These are phyloP conservation scores for Leptographium wingfieldii DNA, from an alignment of 2,329 filamentous ascomycete species.

Conservation along the genomic window DNA sequence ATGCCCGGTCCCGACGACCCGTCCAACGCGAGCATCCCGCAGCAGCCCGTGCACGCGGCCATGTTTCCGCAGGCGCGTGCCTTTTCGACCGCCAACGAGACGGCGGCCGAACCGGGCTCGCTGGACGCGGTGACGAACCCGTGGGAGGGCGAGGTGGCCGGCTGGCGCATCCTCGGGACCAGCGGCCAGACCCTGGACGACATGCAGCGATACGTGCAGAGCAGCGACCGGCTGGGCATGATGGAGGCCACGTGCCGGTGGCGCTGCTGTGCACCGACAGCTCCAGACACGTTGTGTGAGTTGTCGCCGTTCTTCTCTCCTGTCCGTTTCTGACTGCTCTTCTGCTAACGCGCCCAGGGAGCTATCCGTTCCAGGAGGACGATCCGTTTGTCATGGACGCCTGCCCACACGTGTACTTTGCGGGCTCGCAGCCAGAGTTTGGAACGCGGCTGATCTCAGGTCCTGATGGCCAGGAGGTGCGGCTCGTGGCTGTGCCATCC, in stretches of 20 bases:
- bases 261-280: constrained; percentile 83
- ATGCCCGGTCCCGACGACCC: constrained; percentile 77
- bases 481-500: constrained; percentile 70
- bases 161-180: constrained; percentile 75
- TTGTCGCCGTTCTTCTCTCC: constrained; percentile 9
- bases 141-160: constrained; percentile 81
- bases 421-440: constrained; percentile 72
- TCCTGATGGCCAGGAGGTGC: constrained; percentile 54
- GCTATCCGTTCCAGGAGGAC: constrained; percentile 88
- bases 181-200: constrained; percentile 91
- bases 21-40: constrained; percentile 78
- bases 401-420: constrained; percentile 86
- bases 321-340: background rate
- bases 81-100: constrained; percentile 37
- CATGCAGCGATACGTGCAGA: constrained; percentile 79
- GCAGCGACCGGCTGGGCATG: constrained; percentile 66
- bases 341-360: constrained; percentile 43
- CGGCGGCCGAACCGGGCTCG: constrained; percentile 34
- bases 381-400: constrained; percentile 80
- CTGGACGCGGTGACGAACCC: constrained; percentile 88
- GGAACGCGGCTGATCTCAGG: constrained; percentile 58
- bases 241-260: constrained; percentile 93
- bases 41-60: constrained; percentile 84
- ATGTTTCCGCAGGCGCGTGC: constrained; percentile 70
- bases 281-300: constrained; percentile 89